Conservation (phyloP, 2,329 filamentous ascomycete genomes). For the Beauveria medogensis region DNA sequence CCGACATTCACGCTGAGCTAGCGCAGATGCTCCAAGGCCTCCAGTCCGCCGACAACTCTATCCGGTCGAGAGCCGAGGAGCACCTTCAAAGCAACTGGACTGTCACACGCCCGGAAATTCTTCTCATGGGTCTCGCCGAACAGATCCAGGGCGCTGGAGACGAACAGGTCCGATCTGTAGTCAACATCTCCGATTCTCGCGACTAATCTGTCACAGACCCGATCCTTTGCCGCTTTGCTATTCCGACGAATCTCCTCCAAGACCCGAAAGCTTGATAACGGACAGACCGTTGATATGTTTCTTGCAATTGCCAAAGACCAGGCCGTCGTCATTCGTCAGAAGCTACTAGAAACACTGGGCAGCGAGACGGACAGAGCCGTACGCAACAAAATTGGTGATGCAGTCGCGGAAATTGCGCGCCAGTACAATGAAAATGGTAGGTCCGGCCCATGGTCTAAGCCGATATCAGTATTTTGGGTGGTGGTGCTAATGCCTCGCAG, state of each 20-base stretch:
- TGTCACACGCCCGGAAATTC: conserved; percentile 67
- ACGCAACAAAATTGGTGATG: conserved; percentile 92
- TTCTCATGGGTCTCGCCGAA: conserved; percentile 90
- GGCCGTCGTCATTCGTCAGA: conserved; percentile 70
- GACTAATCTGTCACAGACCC: conserved; percentile 48
- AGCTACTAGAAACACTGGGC: conserved; percentile 69
- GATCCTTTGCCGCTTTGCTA: conserved; percentile 86
- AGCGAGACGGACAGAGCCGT: conserved; percentile 66
- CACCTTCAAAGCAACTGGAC: conserved; percentile 90
- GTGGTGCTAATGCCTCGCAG: conserved; percentile 35
- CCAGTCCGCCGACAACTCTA: conserved; percentile 79
- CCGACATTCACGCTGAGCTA: conserved; percentile 78
- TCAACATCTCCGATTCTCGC: neutral
- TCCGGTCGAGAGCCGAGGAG: conserved; percentile 81
- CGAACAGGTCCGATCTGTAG: conserved; percentile 46
- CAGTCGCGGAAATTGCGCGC: conserved; percentile 89
- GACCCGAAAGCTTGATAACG: conserved; percentile 65
- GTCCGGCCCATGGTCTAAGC: conserved; percentile 22
- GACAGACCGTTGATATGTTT: conserved; percentile 75
- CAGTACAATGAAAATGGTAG: conserved; percentile 89
- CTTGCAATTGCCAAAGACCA: conserved; percentile 68
- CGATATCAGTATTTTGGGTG: neutral
- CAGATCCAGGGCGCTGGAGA: conserved; percentile 77
- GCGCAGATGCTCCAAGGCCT: conserved; percentile 79
- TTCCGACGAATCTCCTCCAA: conserved; percentile 92